These are phyloP conservation scores for Neurospora crassa DNA, from an alignment of 2,329 filamentous ascomycete species.

Conservation along the genomic window DNA sequence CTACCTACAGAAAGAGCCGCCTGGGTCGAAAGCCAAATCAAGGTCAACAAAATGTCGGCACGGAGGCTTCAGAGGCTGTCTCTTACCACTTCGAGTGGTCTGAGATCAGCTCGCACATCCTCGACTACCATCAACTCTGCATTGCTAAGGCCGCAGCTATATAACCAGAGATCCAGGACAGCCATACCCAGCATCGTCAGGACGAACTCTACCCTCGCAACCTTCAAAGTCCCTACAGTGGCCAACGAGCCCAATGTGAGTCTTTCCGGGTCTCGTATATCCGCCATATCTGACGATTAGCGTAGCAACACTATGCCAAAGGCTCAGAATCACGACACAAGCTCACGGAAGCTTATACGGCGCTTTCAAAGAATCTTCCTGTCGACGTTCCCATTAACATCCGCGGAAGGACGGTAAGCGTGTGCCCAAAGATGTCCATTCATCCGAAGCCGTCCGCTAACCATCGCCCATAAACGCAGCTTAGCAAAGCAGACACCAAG, in stretches of 20 bases:
- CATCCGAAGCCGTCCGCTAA: not conserved
- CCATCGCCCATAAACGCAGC: not conserved
- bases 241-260: constrained; percentile 93
- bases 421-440: not conserved
- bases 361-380: constrained; percentile 57
- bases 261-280: constrained; percentile 13
- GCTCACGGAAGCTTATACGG: constrained; percentile 63
- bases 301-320: constrained; percentile 79
- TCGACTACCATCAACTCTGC: constrained; percentile 6
- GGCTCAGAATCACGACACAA: constrained; percentile 70
- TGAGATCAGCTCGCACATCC: constrained; percentile 10
- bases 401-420: constrained; percentile 64
- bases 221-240: constrained; percentile 80
- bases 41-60: constrained; percentile 11
- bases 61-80: constrained; percentile 13
- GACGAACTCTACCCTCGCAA: constrained; percentile 53
- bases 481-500: constrained; percentile 29
- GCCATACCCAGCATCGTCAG: constrained; percentile 14
- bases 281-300: not conserved
- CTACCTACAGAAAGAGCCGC: not conserved
- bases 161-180: constrained; percentile 7
- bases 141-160: not conserved
- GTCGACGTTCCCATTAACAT: constrained; percentile 76
- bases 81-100: constrained; percentile 4
- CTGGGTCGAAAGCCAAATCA: not conserved